Percentiles rank a stretch among this genome's conserved stretches.
Conservation (phyloP, 2,329 filamentous ascomycete genomes). For the Colletotrichum chrysophilum region DNA sequence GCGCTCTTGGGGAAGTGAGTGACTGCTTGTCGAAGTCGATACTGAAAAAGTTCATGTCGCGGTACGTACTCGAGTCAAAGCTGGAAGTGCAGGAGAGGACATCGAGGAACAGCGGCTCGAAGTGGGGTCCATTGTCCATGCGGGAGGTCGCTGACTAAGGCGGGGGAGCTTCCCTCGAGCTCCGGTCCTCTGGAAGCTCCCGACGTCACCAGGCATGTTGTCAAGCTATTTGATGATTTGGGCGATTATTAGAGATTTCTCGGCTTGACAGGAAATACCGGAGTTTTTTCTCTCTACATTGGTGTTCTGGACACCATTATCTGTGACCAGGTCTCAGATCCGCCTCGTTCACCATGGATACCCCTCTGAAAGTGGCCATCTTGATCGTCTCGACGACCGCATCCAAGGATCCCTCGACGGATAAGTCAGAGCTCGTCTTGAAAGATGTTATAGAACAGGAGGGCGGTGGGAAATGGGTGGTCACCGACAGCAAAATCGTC, state of each 20-base stretch:
- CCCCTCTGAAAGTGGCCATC: constrained; percentile 72
- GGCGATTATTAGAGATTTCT: background rate
- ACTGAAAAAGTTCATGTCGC: constrained; percentile 9
- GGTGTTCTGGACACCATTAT: background rate
- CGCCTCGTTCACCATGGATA: constrained; percentile 34
- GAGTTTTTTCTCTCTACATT: background rate
- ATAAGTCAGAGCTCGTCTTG: constrained; percentile 73
- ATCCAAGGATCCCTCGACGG: constrained; percentile 76
- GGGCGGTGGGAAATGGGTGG: constrained; percentile 74
- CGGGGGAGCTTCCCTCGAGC: constrained; percentile 3
- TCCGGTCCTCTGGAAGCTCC: background rate
- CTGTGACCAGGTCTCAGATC: background rate
- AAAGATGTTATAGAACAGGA: constrained; percentile 71
- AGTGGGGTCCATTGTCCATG: background rate
- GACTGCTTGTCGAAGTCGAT: background rate
- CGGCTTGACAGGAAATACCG: background rate
- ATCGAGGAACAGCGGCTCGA: background rate
- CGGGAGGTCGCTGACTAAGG: constrained; percentile 16
- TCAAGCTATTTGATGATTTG: background rate
- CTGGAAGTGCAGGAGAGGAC: background rate
- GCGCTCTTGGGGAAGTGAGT: background rate
- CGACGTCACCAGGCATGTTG: constrained; percentile 6
- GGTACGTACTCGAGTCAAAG: background rate
- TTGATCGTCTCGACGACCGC: constrained; percentile 93
- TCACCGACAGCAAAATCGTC: constrained; percentile 75